Percentiles rank a stretch among this genome's conserved stretches.
phyloP scores from a whole-genome alignment of 2,329 filamentous ascomycete species.

The Xylaria digitata region DNA sequence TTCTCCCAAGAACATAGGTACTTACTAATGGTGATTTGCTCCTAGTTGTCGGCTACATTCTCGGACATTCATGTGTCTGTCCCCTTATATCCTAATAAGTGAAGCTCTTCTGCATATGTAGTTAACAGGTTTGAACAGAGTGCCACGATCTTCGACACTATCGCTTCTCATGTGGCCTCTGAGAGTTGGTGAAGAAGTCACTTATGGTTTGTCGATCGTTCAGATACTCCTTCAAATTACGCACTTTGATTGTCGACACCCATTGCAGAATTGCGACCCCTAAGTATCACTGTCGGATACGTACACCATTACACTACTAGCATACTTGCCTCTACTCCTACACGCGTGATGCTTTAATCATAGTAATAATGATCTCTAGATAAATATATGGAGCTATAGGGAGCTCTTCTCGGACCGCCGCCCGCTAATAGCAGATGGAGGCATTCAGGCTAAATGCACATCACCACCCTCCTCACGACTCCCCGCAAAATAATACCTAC shows the following conservation, averaged over 20 bases:
- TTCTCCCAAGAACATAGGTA: neutral
- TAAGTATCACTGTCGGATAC: neutral
- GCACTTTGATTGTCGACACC: neutral
- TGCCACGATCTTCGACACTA: neutral
- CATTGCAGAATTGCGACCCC: too few relatives aligned
- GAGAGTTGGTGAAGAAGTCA: too few relatives aligned
- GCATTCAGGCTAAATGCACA: conserved; percentile 35
- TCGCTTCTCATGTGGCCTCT: neutral
- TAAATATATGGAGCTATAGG: neutral
- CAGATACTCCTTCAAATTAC: neutral
- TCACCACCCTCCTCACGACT: neutral
- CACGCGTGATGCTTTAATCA: neutral
- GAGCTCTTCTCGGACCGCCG: neutral
- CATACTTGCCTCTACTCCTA: neutral
- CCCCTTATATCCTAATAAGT: neutral
- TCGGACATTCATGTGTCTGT: neutral
- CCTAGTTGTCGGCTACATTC: neutral
- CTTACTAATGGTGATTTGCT: neutral
- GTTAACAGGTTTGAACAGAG: neutral
- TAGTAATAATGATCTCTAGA: neutral
- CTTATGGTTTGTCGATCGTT: neutral
- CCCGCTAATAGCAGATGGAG: conserved; percentile 6
- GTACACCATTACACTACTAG: neutral
- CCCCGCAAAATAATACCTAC: conserved; percentile 2
- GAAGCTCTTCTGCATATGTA: neutral